phyloP scores from a whole-genome alignment of 495 filamentous ascomycete genomes.

The Cercophora sp. region DNA sequence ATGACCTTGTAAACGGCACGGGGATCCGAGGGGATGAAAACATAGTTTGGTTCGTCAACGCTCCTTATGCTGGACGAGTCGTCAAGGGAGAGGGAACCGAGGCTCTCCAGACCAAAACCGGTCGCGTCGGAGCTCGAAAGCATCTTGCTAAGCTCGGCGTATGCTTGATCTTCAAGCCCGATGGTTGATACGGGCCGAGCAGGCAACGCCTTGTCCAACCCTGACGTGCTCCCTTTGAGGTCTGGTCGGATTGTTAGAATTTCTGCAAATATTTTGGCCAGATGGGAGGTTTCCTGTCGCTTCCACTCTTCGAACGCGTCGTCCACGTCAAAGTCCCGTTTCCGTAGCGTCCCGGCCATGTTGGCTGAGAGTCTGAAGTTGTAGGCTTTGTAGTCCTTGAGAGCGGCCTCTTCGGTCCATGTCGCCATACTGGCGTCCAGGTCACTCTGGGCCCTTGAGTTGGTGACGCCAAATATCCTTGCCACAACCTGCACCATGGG shows the following conservation, averaged over 20 bases:
- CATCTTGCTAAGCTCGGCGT: slow-evolving; percentile 58
- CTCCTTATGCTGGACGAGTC: slow-evolving; percentile 49
- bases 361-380: slow-evolving; percentile 78
- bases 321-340: slow-evolving; percentile 85
- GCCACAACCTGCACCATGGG: slow-evolving; percentile 81
- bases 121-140: slow-evolving; percentile 33
- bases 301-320: slow-evolving; percentile 90
- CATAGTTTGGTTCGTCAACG: slow-evolving; percentile 60
- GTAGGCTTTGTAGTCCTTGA: slow-evolving; percentile 89
- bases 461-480: slow-evolving; percentile 74
- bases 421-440: slow-evolving; percentile 71
- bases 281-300: slow-evolving; percentile 71
- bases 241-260: slow-evolving; percentile 85
- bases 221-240: slow-evolving; percentile 58
- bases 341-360: slow-evolving; percentile 69
- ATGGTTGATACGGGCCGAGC: slow-evolving; percentile 35
- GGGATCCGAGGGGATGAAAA: slow-evolving; percentile 85
- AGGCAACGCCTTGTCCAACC: slow-evolving; percentile 45
- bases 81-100: slow-evolving; percentile 64
- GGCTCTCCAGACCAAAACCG: slow-evolving; percentile 72
- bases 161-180: slow-evolving; percentile 47
- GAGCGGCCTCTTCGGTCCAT: slow-evolving; percentile 89
- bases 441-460: slow-evolving; percentile 74
- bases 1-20: slow-evolving; percentile 76
- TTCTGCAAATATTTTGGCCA: slow-evolving; percentile 88